Evolutionary conservation across 768 basidiomycete genomes (phyloP), one percentile per base, ranked within the genome.

Genomic region (Leucogyrophana mollusca): DNA sequence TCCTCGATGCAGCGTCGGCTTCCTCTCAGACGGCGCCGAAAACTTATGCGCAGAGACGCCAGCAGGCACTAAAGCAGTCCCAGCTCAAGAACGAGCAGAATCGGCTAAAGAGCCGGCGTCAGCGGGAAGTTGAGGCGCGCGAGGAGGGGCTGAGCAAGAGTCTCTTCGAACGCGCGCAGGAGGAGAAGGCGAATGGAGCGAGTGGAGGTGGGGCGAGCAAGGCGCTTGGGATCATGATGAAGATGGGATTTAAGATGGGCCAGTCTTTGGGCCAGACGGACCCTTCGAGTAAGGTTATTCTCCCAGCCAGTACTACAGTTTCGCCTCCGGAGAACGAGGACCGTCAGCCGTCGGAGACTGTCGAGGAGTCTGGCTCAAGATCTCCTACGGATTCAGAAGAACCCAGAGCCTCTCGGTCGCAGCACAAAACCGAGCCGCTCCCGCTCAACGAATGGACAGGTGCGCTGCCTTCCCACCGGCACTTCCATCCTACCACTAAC

Each of bases 161-260:
- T 66, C 78, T 93, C 17, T 91, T 94, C 56, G 85, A 89, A 57
- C 74, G 80, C 34, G 87, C 85, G 18, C 74, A 78, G 60, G 85
- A 89, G 58, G 76, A 79, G 51, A 75, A 74, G 49, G 71, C 68
- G 16, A 55, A 61, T 36, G 51, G 41, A 1, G 57, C 13, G 27
- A 13, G 27, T 30, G 27, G 6, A 13, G 27, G 27, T 30, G 58
- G 54, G 13, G 73, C 77, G 34, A 91, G 79, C 70, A 93, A 91
- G 62, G 91, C 90, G 7, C 70, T 93, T 44, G 77, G 79, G 13
- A 92, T 94, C 72, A 94, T 94, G 91, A 82, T 87, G 78, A 92
- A 88, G 69, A 93, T 93, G 91, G 91, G 91, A 1, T 94, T 90
- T 71, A 86, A 85, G 67, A 82, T 87, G 2, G 91, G 91, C 13